Conservation (phyloP, 208 protist species). For the Leptomonas seymouri region DNA sequence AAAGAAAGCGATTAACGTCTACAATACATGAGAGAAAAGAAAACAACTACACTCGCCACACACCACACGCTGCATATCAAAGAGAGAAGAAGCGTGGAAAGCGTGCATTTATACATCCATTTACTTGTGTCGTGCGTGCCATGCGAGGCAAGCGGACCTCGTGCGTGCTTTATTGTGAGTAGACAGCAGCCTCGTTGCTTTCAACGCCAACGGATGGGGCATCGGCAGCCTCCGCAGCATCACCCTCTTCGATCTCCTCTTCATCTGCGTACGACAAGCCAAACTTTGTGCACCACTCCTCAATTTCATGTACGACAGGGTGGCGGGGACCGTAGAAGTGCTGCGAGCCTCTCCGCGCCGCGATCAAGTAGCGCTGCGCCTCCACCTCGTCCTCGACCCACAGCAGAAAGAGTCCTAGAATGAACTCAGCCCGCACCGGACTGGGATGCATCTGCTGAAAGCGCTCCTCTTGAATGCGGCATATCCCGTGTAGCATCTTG, state of each 20-base stretch:
- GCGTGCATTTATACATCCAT: too few species aligned
- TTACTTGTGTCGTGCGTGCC: too few species aligned
- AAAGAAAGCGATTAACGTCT: too few species aligned
- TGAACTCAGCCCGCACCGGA: constrained; percentile 67
- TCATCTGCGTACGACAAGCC: constrained; percentile 37
- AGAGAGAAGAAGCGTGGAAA: too few species aligned
- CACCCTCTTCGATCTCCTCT: background rate
- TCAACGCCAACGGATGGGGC: background rate
- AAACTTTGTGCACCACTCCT: constrained; percentile 74
- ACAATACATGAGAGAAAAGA: too few species aligned
- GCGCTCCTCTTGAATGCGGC: constrained; percentile 81
- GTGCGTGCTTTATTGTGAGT: background rate
- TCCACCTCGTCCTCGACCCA: constrained; percentile 72
- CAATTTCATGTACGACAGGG: constrained; percentile 82
- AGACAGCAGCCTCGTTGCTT: background rate
- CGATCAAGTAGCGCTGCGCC: constrained; percentile 52
- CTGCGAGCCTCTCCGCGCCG: constrained; percentile 51
- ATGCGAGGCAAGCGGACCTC: too few species aligned
- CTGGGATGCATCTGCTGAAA: constrained; percentile 71
- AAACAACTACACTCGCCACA: too few species aligned
- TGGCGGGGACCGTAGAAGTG: constrained; percentile 78
- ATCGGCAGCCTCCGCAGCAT: background rate
- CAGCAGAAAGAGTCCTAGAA: constrained; percentile 83
- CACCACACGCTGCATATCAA: too few species aligned
- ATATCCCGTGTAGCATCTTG: constrained; percentile 89